Base-by-base conservation (phyloP, 1,284 basidiomycete species). In the Cryptococcus jaspeensis region DNA sequence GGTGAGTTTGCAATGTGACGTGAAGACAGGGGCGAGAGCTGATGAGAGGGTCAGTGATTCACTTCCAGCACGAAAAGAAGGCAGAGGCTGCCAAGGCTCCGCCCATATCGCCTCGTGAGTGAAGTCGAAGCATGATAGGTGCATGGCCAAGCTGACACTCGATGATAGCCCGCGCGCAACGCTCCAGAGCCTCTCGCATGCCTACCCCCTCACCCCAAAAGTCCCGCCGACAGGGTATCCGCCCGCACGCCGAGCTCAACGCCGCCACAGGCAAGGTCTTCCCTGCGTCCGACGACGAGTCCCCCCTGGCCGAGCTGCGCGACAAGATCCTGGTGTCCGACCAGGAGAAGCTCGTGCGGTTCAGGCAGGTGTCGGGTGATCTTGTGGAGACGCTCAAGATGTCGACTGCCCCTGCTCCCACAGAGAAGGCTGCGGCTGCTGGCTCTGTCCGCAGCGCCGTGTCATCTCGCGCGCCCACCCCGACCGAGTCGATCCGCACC, bases 321-420 rank as follows among this genome's bases (percentile, higher is more conserved):
- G 60, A 69, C 20, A 60, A 55, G 53, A 71, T 71, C 38, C 36
- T 71, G 11, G 45, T 59, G 7, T 55, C 50, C 0, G 45, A 47
- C 7, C 49, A 66, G 63, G 59, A 65, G 62, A 46, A 38, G 32
- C 18, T 39, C 11, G 61, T 61, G 4, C 48, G 64, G 20, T 68
- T 65, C 63, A 43, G 67, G 35, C 62, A 62, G 37, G 44, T 61
- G n/a, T 70, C 68, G 15, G 60, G 52, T 3, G 61, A 65, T 5
- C 50, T 65, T 36, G 52, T 63, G 35, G 57, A 62, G 16, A 54
- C 50, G 38, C 40, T 56, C 7, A 47, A 49, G 22, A 32, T 32
- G 28, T 38, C 52, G 22, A 8, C 40, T 36, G 12, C 47, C 37
- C 20, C 38, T 7, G 28, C 22, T 23, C 40, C 28, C 23, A n/a